Conservation (phyloP, 2,329 filamentous ascomycete species). For the Lithohypha guttulata region DNA sequence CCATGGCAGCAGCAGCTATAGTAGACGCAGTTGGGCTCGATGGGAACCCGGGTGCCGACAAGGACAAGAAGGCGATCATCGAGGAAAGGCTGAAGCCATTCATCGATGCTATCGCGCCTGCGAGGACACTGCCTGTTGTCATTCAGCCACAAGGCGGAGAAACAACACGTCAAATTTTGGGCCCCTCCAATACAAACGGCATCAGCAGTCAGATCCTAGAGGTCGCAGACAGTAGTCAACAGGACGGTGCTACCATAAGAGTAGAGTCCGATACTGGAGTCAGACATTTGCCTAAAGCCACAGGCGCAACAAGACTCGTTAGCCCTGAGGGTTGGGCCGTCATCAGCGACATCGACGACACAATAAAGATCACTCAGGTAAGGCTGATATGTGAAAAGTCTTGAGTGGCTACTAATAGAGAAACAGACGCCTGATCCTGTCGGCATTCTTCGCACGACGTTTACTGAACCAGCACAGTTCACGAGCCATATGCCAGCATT, state of each 20-base stretch:
- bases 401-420: slow-evolving; percentile 14
- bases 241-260: slow-evolving; percentile 41
- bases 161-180: slow-evolving; percentile 44
- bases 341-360: slow-evolving; percentile 87
- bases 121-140: slow-evolving; percentile 54
- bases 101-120: slow-evolving; percentile 62
- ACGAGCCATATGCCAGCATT: slow-evolving; percentile 75
- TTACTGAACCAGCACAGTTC: slow-evolving; percentile 61
- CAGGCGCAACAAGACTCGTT: slow-evolving; percentile 64
- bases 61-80: slow-evolving; percentile 54
- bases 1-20: slow-evolving; percentile 59
- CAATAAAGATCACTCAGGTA: slow-evolving; percentile 54
- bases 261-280: slow-evolving; percentile 35
- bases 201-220: slow-evolving; percentile 55
- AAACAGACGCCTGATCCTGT: slow-evolving; percentile 74
- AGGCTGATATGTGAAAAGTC: no score
- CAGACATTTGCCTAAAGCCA: slow-evolving; percentile 42
- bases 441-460: slow-evolving; percentile 74
- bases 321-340: slow-evolving; percentile 71
- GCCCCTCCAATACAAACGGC: slow-evolving; percentile 61
- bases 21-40: slow-evolving; percentile 59
- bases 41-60: slow-evolving; percentile 38
- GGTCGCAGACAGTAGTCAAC: slow-evolving; percentile 36
- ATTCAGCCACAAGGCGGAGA: slow-evolving; percentile 37
- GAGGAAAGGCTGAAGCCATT: slow-evolving; percentile 52